Evolutionary conservation across 2,329 filamentous ascomycete genomes (phyloP).

Genomic region (Fusarium staphyleae): DNA sequence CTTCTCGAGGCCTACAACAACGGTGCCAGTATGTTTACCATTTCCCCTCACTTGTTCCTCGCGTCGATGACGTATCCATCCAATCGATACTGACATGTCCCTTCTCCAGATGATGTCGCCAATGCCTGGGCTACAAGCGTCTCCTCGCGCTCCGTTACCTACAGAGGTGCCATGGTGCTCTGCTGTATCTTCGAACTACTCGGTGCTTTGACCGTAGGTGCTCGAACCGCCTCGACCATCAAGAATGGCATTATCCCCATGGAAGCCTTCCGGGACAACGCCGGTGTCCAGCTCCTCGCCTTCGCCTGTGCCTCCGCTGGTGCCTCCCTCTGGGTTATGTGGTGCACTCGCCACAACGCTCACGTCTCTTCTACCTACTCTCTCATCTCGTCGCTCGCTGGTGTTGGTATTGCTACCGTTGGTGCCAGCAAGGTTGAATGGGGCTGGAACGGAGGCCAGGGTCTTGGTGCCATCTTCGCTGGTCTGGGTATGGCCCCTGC

Average conservation of each 20-base stretch:
- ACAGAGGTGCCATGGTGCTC: conserved; percentile 72
- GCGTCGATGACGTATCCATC: not conserved
- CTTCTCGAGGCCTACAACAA: conserved; percentile 81
- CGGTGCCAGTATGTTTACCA: conserved; percentile 69
- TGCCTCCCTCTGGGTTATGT: conserved; percentile 78
- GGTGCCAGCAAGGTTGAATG: conserved; percentile 69
- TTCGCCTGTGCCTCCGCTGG: conserved; percentile 70
- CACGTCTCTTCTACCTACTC: conserved; percentile 79
- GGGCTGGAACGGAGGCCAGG: conserved; percentile 74
- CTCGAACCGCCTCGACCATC: conserved; percentile 77
- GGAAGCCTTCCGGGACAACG: conserved; percentile 63
- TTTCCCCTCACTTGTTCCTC: not conserved
- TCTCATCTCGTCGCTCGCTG: conserved; percentile 71
- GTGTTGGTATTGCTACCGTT: conserved; percentile 72
- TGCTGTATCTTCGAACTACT: conserved; percentile 72
- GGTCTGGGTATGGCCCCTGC: conserved; percentile 74
- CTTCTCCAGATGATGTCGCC: conserved; percentile 74
- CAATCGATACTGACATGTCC: conserved; percentile 11
- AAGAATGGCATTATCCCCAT: conserved; percentile 78
- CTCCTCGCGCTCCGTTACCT: conserved; percentile 77
- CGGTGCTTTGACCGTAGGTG: conserved; percentile 71
- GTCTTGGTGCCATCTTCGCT: conserved; percentile 75
- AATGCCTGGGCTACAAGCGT: conserved; percentile 85
- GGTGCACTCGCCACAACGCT: conserved; percentile 76
- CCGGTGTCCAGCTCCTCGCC: conserved; percentile 72